A percentile compares a stretch with the other conserved stretches of the same genome.
Conservation (phyloP, 2,329 filamentous ascomycete genomes). For the Rugonectria rugulosa region DNA sequence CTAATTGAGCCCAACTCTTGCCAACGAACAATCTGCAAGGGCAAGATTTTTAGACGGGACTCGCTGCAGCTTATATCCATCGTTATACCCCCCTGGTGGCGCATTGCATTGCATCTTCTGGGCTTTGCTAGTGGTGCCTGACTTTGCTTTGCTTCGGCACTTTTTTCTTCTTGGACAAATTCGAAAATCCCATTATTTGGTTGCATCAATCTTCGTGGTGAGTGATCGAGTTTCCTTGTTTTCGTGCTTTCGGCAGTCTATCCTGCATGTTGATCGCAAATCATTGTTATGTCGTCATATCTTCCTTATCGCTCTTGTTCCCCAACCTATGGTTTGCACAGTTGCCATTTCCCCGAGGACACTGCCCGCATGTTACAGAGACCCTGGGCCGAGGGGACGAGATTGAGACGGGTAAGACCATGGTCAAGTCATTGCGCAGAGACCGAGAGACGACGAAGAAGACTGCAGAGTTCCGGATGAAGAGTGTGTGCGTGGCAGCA, state of each 20-base stretch:
- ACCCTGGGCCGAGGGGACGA: neutral
- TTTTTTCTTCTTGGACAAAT: neutral
- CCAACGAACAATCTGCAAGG: constrained; percentile 6
- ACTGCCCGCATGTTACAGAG: constrained; percentile 1
- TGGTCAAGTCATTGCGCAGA: neutral
- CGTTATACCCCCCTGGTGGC: constrained; percentile 2
- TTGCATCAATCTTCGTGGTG: neutral
- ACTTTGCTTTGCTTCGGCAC: neutral
- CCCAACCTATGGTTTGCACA: neutral
- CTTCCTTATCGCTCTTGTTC: constrained; percentile 1
- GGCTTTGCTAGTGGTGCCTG: neutral
- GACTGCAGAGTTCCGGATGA: neutral
- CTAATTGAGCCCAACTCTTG: constrained; percentile 2
- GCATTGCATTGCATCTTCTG: constrained; percentile 15
- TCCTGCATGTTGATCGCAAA: neutral
- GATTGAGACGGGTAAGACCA: constrained; percentile 4
- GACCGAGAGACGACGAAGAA: neutral
- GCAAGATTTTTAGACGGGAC: constrained; percentile 4
- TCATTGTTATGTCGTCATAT: neutral
- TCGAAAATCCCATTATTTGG: neutral
- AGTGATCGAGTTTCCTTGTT: constrained; percentile 8
- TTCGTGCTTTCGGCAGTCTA: neutral
- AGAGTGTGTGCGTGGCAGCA: neutral
- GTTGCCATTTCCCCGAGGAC: constrained; percentile 1
- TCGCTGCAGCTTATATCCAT: constrained; percentile 10